phyloP scores from a whole-genome alignment of 2,329 filamentous ascomycete species.

The Exophiala oligosperma region DNA sequence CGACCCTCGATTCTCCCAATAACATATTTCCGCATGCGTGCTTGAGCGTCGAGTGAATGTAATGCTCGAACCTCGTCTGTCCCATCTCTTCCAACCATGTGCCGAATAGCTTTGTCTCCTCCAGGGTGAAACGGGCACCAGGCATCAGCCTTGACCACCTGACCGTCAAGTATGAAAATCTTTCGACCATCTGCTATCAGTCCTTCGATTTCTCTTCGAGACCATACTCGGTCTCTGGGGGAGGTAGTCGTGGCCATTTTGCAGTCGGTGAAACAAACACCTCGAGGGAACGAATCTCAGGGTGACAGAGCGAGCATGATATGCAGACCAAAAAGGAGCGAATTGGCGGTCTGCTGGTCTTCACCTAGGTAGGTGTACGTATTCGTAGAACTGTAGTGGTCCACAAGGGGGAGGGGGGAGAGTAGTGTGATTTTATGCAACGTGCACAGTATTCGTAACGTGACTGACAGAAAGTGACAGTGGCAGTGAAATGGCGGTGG shows the following conservation, averaged over 20 bases:
- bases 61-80: constrained; percentile 90
- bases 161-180: constrained; percentile 77
- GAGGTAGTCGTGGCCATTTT: constrained; percentile 7
- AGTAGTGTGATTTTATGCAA: too few relatives aligned
- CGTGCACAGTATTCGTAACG: too few relatives aligned
- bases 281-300: background rate
- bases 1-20: constrained; percentile 78
- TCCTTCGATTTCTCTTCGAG: constrained; percentile 69
- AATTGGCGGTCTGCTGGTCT: too few relatives aligned
- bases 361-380: too few relatives aligned
- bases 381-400: too few relatives aligned
- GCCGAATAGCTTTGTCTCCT: constrained; percentile 83
- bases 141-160: constrained; percentile 81
- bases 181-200: constrained; percentile 79
- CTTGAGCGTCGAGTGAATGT: constrained; percentile 75
- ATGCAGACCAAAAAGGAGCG: too few relatives aligned
- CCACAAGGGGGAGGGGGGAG: too few relatives aligned
- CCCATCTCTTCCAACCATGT: constrained; percentile 92
- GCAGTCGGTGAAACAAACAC: background rate
- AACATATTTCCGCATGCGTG: constrained; percentile 76
- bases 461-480: too few relatives aligned
- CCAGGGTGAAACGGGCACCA: constrained; percentile 92
- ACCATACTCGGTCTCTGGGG: constrained; percentile 53
- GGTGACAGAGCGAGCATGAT: too few relatives aligned
- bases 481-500: too few relatives aligned